Evolutionary conservation across 805 yeast genomes (phyloP), one percentile per base, ranked within the genome.

Genomic region (Candida sakaeoensis): DNA sequence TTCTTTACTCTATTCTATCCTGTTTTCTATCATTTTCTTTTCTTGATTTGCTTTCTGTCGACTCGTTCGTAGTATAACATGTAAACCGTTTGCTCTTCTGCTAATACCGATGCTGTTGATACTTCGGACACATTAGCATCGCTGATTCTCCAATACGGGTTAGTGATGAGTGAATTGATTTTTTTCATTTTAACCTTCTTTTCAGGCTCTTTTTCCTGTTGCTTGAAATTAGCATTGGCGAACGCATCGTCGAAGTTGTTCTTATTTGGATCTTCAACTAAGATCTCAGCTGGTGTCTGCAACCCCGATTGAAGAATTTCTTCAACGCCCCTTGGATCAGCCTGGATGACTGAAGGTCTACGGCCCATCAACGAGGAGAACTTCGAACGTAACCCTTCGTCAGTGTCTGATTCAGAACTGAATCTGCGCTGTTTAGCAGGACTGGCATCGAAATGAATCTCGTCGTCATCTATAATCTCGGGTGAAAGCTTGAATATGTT

Each of bases 81-180:
- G 60, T 91, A 91, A 1, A 79, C 96, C n/a, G 85, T 87, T 21
- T 77, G 68, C 22, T 77, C 77, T 52, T 88, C 95, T 40, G 63
- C 68, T 30, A 86, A 61, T 1, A 90, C 85, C 12, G 80, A 79
- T 0, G 65, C 60, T 2, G 65, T 54, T 9, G 75, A 68, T 7
- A 74, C 79, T 55, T 89, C 96, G 27, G 77, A 61, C 3, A 85
- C 78, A 22, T 65, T 68, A 2, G 85, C 69, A 60, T 93, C 98
- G 45, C 95, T 86, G 24, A 90, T 77, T 46, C 85, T 73, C 98
- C 98, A 91, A 52, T 70, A 85, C 14, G 91, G 89, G 32, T 73
- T 62, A 41, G 77, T 78, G 3, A 70, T 53, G 13, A 76, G 66
- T 13, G 81, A 71, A 3, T 79, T 75, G 8, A 83, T 62, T 50